Evolutionary conservation across 306 rosid genomes (phyloP), one percentile per base, ranked within the genome.

Genomic region (Bauhinia variegata): DNA sequence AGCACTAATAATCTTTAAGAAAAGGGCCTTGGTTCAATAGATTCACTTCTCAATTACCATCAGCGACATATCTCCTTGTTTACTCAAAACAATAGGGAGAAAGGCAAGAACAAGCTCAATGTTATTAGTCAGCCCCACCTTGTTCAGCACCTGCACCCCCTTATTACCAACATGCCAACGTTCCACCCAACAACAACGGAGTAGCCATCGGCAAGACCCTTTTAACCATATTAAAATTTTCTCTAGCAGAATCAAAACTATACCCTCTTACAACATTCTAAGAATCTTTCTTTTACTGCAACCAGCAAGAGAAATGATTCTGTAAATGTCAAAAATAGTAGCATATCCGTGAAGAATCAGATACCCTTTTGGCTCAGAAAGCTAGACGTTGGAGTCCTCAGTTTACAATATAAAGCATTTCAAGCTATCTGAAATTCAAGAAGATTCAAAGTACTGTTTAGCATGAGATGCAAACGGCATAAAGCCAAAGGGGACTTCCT

Each of bases 281-380:
- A 76, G 79, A 67, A 79, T 77, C 76, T 72, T 38, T 49, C 30
- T 73, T 77, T 14, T 62, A 61, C 66, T 42, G 58, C 55, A 44
- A 65, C 60, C 18, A 36, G 36, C 11, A 55, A 52, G 63, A 59
- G 58, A 33, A 75, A 68, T 36, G 6, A 2, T 36, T 23, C 64
- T 7, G 79, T 79, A 81, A 53, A 39, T 19, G 67, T 75, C 75
- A 39, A 67, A 77, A 73, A 67, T 68, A 72, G 83, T 30, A 63
- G 32, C 47, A 60, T 65, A 81, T 43, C 68, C 23, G 32, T 59
- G 58, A 65, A 71, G 81, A 77, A 75, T 71, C 73, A 66, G 65
- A 54, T 67, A 49, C 74, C 74, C 82, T 31, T 83, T 70, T 30
- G 81, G 87, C 85, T 75, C 85, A 71, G 80, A 86, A 88, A 74